Evolutionary conservation across 2,329 filamentous ascomycete species (phyloP), one percentile per base, ranked within the genome.

Genomic region (Exophiala xenobiotica): DNA sequence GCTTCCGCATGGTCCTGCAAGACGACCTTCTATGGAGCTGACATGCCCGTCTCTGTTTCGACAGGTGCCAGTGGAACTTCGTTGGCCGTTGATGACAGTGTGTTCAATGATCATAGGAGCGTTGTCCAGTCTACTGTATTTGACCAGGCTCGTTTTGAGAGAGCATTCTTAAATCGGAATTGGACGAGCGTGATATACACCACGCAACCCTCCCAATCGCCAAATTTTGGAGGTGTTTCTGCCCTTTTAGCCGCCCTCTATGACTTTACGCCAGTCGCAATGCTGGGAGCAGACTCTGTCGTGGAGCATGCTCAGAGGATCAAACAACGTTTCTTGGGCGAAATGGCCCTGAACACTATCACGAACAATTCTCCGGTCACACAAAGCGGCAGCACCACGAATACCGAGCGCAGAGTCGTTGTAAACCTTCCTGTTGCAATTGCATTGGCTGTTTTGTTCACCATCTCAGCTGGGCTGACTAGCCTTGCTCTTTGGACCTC

Each of bases 191-290:
- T 42, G 33, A 35, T 53, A 26, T 46, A 49, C 23, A 12, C 41
- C 11, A 22, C 52, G 3, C 12, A 47, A 2, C 44, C 31, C 3
- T 38, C 31, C 18, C 5, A 43, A 3, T 3, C 59, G 3, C 27
- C 41, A 3, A 27, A 27, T 8, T 40, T 22, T 5, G 61, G 58
- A 18, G 61, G 61, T 6, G 19, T 53, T 1, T 37, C 52, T 2
- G 43, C 60, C 8, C 26, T 63, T 0, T 47, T 62, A 1, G 60
- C 59, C 0, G 61, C 61, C 3, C 23, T 60, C 2, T 63, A 62
- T 18, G 42, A 61, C 18, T 61, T 61, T 26, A 55, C 61, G 14
- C 26, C 45, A 9, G 18, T 26, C 16, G 40, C 24, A 20, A 40
- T 51, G 39, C 40, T 50, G 9, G 46, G 37, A 6, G 19, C 7